Evolutionary conservation across 495 filamentous ascomycete genomes (phyloP), one percentile per base, ranked within the genome.

Genomic region (Hypoxylon trugodes): DNA sequence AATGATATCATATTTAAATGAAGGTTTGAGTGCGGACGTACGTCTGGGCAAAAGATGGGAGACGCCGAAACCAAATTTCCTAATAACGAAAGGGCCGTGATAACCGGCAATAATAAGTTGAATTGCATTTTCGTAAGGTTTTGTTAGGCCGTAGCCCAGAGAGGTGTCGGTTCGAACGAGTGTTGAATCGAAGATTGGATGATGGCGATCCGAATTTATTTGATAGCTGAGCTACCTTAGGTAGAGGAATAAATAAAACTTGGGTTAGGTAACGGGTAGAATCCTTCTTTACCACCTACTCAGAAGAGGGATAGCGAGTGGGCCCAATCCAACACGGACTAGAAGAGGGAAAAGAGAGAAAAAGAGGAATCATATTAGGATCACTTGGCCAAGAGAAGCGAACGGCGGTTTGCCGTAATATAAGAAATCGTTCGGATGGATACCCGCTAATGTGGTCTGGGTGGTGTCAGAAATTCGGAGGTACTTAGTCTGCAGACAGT

Each of bases 1-100:
- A 37, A 38, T 19, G 49, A n/a, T 41, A 40, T 36, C 3, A 9
- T 12, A 46, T 3, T 6, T 8, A 21, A 18, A n/a, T 2, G 24
- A 30, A 12, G 6, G 16, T 16, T 24, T 15, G 26, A 15, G 35
- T n/a, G 26, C n/a, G 28, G 18, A 72, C 74, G 7, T 71, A 77
- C 74, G 28, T 76, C 76, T 42, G 74, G 63, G 53, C 76, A 78
- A 28, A 52, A 59, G 25, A 76, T 72, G 32, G 76, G 74, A 8
- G 72, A 69, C 1, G 68, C 69, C 21, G 53, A 10, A 10, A 54
- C 66, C 1, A 70, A 24, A 24, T 58, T 33, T 37, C 59, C 59
- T 8, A 74, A 30, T 26, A 67, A 58, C 1, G 65, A 28, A 50
- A 60, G 15, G 16, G 61, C 48, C 32, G 50, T 26, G 19, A 70